Conservation (phyloP, 352 stramenopile species). For the Globisporangium lucens region DNA sequence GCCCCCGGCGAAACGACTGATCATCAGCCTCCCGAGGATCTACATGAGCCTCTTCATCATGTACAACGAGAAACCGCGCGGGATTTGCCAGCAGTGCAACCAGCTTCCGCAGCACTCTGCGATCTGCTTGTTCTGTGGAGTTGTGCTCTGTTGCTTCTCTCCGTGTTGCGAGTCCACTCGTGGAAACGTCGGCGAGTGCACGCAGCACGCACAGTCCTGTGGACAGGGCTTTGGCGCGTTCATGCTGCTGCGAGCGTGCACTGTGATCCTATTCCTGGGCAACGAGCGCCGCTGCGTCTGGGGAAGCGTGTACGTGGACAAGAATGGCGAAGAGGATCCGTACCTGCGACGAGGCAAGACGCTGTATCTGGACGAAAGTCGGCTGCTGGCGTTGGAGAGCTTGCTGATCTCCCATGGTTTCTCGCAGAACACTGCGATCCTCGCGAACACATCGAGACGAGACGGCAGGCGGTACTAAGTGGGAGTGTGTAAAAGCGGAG, state of each 20-base stretch:
- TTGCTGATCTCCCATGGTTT: constrained; percentile 75
- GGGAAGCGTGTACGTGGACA: constrained; percentile 83
- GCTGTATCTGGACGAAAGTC: constrained; percentile 59
- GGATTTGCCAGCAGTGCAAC: constrained; percentile 52
- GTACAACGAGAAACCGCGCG: constrained; percentile 65
- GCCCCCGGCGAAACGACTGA: constrained; percentile 9
- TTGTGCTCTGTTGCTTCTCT: constrained; percentile 77
- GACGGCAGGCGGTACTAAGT: constrained; percentile 76
- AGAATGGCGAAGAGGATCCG: constrained; percentile 82
- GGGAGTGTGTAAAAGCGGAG: neutral
- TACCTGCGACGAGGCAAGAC: constrained; percentile 77
- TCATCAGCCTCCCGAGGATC: constrained; percentile 55
- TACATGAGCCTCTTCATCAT: constrained; percentile 85
- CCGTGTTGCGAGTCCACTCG: constrained; percentile 55
- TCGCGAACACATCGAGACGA: constrained; percentile 70
- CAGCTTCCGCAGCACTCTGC: constrained; percentile 67
- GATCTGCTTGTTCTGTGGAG: constrained; percentile 73
- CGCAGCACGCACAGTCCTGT: constrained; percentile 64
- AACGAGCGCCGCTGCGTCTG: constrained; percentile 80
- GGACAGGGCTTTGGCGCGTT: constrained; percentile 60
- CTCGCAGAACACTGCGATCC: constrained; percentile 72
- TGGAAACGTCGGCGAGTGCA: constrained; percentile 69
- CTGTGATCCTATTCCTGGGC: constrained; percentile 79
- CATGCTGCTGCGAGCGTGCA: constrained; percentile 72
- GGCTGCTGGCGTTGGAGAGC: constrained; percentile 54